Evolutionary conservation across 1,284 basidiomycete species (phyloP).

Genomic region (Ustilago sp.): DNA sequence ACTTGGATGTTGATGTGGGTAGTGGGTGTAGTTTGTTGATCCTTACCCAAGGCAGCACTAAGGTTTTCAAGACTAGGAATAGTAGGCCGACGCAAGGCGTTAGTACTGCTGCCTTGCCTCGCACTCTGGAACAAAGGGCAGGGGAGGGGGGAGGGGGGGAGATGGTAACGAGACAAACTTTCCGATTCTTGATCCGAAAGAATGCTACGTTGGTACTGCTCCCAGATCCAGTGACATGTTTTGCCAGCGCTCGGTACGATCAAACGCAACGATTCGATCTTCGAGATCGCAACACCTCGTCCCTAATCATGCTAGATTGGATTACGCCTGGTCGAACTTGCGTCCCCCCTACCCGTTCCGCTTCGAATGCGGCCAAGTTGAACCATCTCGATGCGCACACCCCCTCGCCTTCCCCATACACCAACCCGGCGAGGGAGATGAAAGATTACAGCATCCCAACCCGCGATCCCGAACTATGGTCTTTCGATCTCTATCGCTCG

Average conservation of each 20-base stretch:
- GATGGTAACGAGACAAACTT: slow-evolving; percentile 39
- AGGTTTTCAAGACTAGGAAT: slow-evolving; percentile 61
- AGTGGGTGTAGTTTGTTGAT: slow-evolving; percentile 75
- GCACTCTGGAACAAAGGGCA: neutral
- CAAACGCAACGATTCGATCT: slow-evolving; percentile 65
- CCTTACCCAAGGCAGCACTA: slow-evolving; percentile 80
- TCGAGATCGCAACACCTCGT: slow-evolving; percentile 38
- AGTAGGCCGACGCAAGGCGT: slow-evolving; percentile 17
- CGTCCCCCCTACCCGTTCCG: neutral
- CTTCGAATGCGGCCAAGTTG: neutral
- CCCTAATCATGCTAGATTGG: slow-evolving; percentile 66
- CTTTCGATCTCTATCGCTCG: slow-evolving; percentile 84
- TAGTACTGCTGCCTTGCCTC: slow-evolving; percentile 17
- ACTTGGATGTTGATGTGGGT: slow-evolving; percentile 77
- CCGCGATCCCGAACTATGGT: slow-evolving; percentile 82
- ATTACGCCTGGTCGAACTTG: slow-evolving; percentile 62
- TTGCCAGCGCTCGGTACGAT: slow-evolving; percentile 54
- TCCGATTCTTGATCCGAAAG: slow-evolving; percentile 52
- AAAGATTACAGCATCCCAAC: slow-evolving; percentile 4
- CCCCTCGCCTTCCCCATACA: neutral
- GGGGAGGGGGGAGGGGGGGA: neutral
- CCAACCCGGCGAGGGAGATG: neutral
- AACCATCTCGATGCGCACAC: slow-evolving; percentile 30
- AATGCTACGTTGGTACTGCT: slow-evolving; percentile 58
- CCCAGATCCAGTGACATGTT: slow-evolving; percentile 67